A percentile compares a stretch with the other conserved stretches of the same genome.
phyloP scores from a whole-genome alignment of 768 basidiomycete genomes.

The Phaffia tasmanica region DNA sequence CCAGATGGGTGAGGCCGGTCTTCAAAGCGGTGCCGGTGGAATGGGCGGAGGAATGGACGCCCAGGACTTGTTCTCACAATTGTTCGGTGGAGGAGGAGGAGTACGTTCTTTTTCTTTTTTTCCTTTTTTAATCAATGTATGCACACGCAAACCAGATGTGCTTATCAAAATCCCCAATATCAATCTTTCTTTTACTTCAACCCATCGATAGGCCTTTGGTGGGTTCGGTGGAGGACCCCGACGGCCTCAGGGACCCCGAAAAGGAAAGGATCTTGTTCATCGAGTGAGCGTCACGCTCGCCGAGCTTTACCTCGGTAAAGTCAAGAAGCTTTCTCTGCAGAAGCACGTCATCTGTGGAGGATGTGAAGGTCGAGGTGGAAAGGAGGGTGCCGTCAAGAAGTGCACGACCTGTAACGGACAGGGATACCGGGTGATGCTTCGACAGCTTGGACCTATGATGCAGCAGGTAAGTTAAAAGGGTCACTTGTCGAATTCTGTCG shows the following conservation, averaged over 20 bases:
- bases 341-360: constrained; percentile 87
- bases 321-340: constrained; percentile 90
- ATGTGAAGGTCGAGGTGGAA: constrained; percentile 93
- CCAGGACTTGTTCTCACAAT: constrained; percentile 94
- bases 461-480: constrained; percentile 42
- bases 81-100: constrained; percentile 59
- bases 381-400: constrained; percentile 80
- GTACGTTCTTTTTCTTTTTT: constrained; percentile 5
- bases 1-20: constrained; percentile 79
- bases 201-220: constrained; percentile 11
- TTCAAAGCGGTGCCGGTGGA: constrained; percentile 56
- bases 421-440: constrained; percentile 77
- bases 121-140: neutral
- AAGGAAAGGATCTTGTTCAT: constrained; percentile 96
- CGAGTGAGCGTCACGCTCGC: constrained; percentile 92
- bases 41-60: constrained; percentile 74
- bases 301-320: constrained; percentile 98
- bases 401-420: constrained; percentile 75
- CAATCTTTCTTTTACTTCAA: neutral
- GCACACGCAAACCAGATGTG: neutral
- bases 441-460: constrained; percentile 99
- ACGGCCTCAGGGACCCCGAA: constrained; percentile 54
- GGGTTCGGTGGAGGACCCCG: constrained; percentile 26
- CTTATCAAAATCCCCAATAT: neutral
- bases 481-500: neutral